Base-by-base conservation (phyloP, 108 stramenopile genomes). In the Fistulifera pelliculosa region DNA sequence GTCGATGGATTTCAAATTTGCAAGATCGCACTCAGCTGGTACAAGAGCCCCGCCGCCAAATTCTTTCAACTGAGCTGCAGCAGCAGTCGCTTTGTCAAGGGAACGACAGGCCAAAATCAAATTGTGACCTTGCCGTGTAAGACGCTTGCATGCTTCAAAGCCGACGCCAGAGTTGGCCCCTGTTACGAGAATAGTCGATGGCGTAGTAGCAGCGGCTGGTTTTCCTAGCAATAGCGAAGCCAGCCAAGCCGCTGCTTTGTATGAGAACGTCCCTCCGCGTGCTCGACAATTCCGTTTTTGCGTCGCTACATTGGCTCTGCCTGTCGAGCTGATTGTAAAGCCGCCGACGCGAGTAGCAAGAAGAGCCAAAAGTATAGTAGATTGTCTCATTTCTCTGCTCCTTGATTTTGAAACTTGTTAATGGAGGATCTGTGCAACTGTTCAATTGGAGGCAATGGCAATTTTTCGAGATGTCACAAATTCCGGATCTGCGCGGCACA, bases 1-100 rank as follows among this genome's bases (percentile, higher is more conserved):
- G 27, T 72, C 51, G 39, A 94, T 74, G 41, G 74, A 79, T 21
- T 50, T 48, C 21, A 84, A 56, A 69, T 68, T 68, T 0, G 87
- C 79, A 47, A 94, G 68, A 63, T 94, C 70, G 58, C 87, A 90
- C 57, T 86, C 86, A 41, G 80, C 71, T 17, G 90, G 80, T 38
- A 85, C 62, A 12, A 87, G 50, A 55, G 74, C 70, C n/a, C 69
- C 63, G 35, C 38, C 44, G 16, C 44, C 44, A 6, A 45, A 11
- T 35, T 3, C 6, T 35, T 35, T 35, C 8, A 57, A 6, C 31
- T 73, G 65, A 14, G 69, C 63, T 12, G 62, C 79, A 16, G 89
- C 70, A 28, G 55, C 68, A 1, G 56, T 69, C 19, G 89, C 84
- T 56, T 87, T 86, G 43, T 63, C 54, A 79, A 47, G 19, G n/a